Base-by-base conservation (phyloP, 768 basidiomycete genomes). In the Gyrodon lividus region DNA sequence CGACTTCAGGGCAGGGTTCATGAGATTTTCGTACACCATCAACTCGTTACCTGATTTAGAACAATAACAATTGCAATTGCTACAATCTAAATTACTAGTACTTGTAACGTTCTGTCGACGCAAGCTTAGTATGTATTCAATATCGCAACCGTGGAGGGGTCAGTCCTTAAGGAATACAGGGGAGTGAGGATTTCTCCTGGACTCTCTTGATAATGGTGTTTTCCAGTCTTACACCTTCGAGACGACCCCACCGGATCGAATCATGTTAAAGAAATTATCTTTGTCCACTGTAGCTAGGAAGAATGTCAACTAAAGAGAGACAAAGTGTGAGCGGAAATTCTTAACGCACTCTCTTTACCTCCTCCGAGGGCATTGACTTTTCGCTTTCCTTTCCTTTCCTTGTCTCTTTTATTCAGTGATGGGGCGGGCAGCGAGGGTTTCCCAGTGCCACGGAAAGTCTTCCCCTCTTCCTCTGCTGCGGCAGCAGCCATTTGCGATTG, bases 221-320 rank as follows among this genome's bases (percentile, higher is more conserved):
- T 43, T 7, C 46, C 19, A 7, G 26, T 12, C 14, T 43, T 72
- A 89, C 45, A 72, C 71, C 65, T 82, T 91, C 17, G 89, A 87
- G 35, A 92, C 90, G 34, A 90, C 71, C 5, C 86, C 85, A 39
- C 90, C 90, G 37, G 87, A 84, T 50, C 86, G 79, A 60, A 93
- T 90, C 77, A 90, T 84, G 58, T 89, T 81, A 63, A 92, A 82
- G 68, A 93, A 93, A 49, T 82, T 79, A 54, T 89, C 85, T 69
- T 85, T 80, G 51, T 81, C 84, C 17, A 89, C 76, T 4, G 71
- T 64, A 51, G 73, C 87, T 86, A 60, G 9, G 33, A 30, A 37
- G 45, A 43, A 38, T 56, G 26, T 55, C 31, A 57, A 53, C 35
- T 28, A 41, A 40, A 14, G 46, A 19, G n/a, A 38, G 23, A 48